Evolutionary conservation across 1,284 basidiomycete genomes (phyloP), one percentile per base, ranked within the genome.

Genomic region (Cutaneotrichosporon sp.): DNA sequence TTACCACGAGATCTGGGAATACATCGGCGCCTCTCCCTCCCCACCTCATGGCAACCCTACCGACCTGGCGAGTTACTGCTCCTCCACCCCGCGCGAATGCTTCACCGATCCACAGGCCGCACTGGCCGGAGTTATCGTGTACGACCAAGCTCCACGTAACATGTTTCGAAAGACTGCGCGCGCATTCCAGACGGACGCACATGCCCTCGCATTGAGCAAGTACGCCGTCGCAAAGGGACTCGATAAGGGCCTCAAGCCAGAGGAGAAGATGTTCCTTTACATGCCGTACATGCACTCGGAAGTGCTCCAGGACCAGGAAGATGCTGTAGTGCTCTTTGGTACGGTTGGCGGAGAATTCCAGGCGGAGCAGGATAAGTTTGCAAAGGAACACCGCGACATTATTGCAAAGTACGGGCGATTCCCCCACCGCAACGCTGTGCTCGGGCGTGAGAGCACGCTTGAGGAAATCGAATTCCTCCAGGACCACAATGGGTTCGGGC

Each of bases 111-210:
- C 57, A 3, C 30, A 32, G 5, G 26, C 57, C 3, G 52, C 63
- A 1, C 63, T 64, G 7, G 63, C 58, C 2, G 30, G 58, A 14
- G 32, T 64, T 3, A 52, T 64, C 18, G 38, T 56, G 22, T 56
- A 57, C 47, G 63, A 64, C 55, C 63, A 64, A 55, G 51, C 60
- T 22, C 50, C 63, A 16, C 63, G 63, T 30, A 64, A 64, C 63
- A 56, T 64, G 58, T 64, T 61, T 55, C 58, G 63, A 55, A 11
- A 16, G 21, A 51, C 47, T 8, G 21, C 63, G 6, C 16, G n/a
- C 5, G 63, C 63, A n/a, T 64, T 60, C 30, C 47, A 47, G 36
- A 61, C 63, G n/a, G 63, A 64, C 55, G 36, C 40, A n/a, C 18
- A 36, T 7, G 63, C 63, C 26, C 59, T 64, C 22, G 47, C 46